phyloP scores from a whole-genome alignment of 2,329 filamentous ascomycete species.

The Colletotrichum sansevieriae region DNA sequence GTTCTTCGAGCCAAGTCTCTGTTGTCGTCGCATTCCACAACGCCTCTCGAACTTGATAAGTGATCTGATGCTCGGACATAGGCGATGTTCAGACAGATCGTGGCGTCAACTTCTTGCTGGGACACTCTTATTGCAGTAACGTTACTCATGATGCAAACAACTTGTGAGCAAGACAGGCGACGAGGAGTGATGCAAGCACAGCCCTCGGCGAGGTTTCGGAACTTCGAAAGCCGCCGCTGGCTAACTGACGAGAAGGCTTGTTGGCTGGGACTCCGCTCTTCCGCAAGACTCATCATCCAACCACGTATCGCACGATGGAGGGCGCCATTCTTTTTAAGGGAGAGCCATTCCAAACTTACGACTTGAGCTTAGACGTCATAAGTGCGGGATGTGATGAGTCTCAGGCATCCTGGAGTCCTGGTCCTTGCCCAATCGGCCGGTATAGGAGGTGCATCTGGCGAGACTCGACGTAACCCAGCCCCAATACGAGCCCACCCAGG shows the following conservation, averaged over 20 bases:
- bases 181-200: neutral
- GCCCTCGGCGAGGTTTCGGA: neutral
- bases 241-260: neutral
- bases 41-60: constrained; percentile 4
- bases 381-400: neutral
- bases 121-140: constrained; percentile 3
- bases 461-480: constrained; percentile 24
- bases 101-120: neutral
- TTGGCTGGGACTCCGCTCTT: too few species aligned
- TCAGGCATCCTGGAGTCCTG: neutral
- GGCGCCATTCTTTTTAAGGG: neutral
- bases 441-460: neutral
- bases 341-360: neutral
- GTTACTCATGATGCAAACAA: constrained; percentile 13
- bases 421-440: constrained; percentile 29
- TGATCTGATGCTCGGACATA: constrained; percentile 28
- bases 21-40: neutral
- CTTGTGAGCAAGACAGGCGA: neutral
- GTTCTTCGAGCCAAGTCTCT: neutral
- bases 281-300: neutral
- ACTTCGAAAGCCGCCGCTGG: neutral
- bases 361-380: neutral
- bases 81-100: constrained; percentile 18
- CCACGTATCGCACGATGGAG: neutral
- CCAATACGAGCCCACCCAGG: constrained; percentile 6